Evolutionary conservation across 306 rosid species (phyloP).

Genomic region (Nissolia schottii): DNA sequence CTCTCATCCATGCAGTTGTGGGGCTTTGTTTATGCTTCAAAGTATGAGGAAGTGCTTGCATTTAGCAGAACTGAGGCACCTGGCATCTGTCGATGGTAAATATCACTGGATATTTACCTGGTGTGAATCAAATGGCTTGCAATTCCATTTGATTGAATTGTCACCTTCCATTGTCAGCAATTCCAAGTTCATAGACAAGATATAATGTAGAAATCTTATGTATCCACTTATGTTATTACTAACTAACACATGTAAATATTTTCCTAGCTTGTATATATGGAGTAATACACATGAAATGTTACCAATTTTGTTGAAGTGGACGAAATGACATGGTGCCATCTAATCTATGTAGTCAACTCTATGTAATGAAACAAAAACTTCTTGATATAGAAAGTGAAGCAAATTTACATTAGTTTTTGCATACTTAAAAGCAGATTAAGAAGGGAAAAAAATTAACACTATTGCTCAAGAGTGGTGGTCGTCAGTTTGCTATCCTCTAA

Average conservation of each 20-base stretch:
- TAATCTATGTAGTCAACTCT: too few relatives aligned
- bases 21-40: slow-evolving; percentile 84
- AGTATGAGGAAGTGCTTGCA: slow-evolving; percentile 76
- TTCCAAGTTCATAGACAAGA: background rate
- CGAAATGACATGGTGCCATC: too few relatives aligned
- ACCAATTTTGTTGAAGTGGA: slow-evolving; percentile 6
- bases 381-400: background rate
- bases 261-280: slow-evolving; percentile 9
- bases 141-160: background rate
- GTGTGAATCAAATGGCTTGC: background rate
- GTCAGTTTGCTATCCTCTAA: background rate
- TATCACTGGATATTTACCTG: background rate
- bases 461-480: background rate
- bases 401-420: background rate
- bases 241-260: slow-evolving; percentile 27
- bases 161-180: background rate
- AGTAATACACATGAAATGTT: background rate
- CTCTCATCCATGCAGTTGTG: slow-evolving; percentile 59
- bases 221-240: background rate
- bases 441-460: background rate
- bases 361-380: too few relatives aligned
- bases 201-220: background rate
- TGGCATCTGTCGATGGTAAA: slow-evolving; percentile 83
- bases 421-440: background rate
- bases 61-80: slow-evolving; percentile 65